Conservation (phyloP, 768 basidiomycete genomes). For the Boletus rubroflammeus region DNA sequence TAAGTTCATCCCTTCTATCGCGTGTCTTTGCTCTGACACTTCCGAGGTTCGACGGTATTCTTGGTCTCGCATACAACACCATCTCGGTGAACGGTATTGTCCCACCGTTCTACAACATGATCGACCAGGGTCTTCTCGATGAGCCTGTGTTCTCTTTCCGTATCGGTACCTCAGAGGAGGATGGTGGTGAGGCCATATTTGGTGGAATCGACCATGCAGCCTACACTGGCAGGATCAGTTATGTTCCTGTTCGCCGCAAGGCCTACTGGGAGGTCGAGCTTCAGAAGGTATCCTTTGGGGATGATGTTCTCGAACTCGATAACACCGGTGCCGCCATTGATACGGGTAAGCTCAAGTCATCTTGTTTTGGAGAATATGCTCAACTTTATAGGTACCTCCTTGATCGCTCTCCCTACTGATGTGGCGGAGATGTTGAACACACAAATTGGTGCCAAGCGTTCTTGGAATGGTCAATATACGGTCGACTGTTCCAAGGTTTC, state of each 20-base stretch:
- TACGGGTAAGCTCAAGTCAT: slow-evolving; percentile 52
- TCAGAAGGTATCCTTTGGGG: slow-evolving; percentile 78
- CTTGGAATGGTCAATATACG: slow-evolving; percentile 95
- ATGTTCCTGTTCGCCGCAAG: slow-evolving; percentile 90
- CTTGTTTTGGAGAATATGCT: neutral
- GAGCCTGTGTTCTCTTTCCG: slow-evolving; percentile 93
- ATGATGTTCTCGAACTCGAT: slow-evolving; percentile 85
- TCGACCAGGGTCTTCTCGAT: slow-evolving; percentile 77
- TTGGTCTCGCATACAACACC: slow-evolving; percentile 92
- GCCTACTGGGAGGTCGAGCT: slow-evolving; percentile 99
- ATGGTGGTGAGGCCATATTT: slow-evolving; percentile 88
- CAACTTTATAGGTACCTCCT: slow-evolving; percentile 66
- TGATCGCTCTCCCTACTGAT: slow-evolving; percentile 91
- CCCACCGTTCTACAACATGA: slow-evolving; percentile 94
- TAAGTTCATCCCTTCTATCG: slow-evolving; percentile 36
- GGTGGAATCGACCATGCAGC: slow-evolving; percentile 81
- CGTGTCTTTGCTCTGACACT: neutral
- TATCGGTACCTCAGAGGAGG: slow-evolving; percentile 77
- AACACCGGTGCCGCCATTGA: slow-evolving; percentile 93
- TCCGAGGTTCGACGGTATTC: slow-evolving; percentile 86
- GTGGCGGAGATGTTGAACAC: slow-evolving; percentile 97
- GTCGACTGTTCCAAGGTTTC: slow-evolving; percentile 86
- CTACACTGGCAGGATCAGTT: slow-evolving; percentile 76
- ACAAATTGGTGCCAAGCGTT: slow-evolving; percentile 89
- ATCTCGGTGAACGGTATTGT: slow-evolving; percentile 91